Evolutionary conservation across 345 rosid species (phyloP).

Genomic region (Eucalyptus erythrocorys): DNA sequence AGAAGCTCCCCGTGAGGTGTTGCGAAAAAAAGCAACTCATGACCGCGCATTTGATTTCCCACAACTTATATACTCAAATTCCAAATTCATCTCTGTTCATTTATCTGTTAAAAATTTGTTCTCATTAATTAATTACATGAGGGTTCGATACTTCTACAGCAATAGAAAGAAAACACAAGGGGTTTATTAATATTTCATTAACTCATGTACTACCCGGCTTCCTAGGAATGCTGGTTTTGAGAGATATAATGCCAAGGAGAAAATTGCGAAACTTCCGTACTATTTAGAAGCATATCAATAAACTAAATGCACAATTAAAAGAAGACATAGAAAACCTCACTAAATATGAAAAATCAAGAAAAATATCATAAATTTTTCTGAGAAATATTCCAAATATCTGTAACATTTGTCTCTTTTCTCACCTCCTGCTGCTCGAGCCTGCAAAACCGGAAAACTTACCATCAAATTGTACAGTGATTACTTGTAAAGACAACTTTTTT

Average conservation of each 20-base stretch:
- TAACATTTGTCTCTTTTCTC: background rate
- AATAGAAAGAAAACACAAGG: background rate
- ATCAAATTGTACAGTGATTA: background rate
- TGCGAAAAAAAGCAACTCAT: slow-evolving; percentile 64
- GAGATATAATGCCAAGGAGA: background rate
- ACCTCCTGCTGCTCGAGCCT: background rate
- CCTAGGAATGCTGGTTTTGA: background rate
- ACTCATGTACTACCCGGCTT: background rate
- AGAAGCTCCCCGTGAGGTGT: slow-evolving; percentile 41
- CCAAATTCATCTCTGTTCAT: background rate
- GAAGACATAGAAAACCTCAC: background rate
- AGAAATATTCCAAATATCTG: background rate
- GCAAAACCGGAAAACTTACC: background rate
- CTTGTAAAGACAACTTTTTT: background rate
- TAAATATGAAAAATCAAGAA: background rate
- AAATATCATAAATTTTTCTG: background rate
- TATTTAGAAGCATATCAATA: background rate
- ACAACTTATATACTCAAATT: background rate
- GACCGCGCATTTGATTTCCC: slow-evolving; percentile 4
- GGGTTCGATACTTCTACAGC: background rate
- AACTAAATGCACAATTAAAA: background rate
- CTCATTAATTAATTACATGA: background rate
- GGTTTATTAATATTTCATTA: background rate
- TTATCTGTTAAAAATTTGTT: background rate
- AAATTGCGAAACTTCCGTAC: background rate